A percentile compares a stretch with the other conserved stretches of the same genome.
These are phyloP conservation scores for Pseudocercospora fijiensis DNA, from an alignment of 2,329 filamentous ascomycete genomes.

Conservation along the genomic window DNA sequence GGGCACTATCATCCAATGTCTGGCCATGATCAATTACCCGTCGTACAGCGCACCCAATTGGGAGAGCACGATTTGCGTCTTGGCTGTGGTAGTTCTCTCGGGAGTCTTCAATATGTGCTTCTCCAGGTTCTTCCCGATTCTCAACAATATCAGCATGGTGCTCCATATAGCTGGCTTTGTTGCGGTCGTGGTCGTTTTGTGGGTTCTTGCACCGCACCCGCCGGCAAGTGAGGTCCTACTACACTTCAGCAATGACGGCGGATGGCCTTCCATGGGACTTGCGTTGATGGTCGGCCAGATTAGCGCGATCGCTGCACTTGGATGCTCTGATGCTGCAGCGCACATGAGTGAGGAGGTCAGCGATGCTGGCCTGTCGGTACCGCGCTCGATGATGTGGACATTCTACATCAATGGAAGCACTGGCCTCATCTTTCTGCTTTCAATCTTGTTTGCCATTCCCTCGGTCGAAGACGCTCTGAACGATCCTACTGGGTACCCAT, in stretches of 20 bases:
- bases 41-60: constrained; percentile 22
- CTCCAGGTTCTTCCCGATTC: constrained; percentile 21
- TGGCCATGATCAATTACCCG: constrained; percentile 25
- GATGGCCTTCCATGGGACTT: constrained; percentile 33
- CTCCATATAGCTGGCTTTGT: constrained; percentile 24
- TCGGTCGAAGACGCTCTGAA: constrained; percentile 25
- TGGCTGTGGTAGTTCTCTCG: constrained; percentile 24
- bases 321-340: constrained; percentile 25
- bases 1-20: constrained; percentile 25
- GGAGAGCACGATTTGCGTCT: constrained; percentile 25
- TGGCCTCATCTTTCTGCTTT: constrained; percentile 23
- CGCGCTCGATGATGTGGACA: constrained; percentile 34
- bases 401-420: constrained; percentile 27
- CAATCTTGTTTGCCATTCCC: constrained; percentile 24
- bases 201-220: constrained; percentile 24
- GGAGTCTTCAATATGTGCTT: constrained; percentile 26
- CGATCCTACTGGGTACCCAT: constrained; percentile 25
- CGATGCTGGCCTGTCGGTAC: constrained; percentile 29
- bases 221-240: constrained; percentile 35
- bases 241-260: constrained; percentile 30
- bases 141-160: constrained; percentile 25
- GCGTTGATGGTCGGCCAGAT: constrained; percentile 35
- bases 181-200: constrained; percentile 21
- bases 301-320: constrained; percentile 23
- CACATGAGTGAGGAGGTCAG: constrained; percentile 31